Evolutionary conservation across 192 early-diverging fungal species (phyloP), one percentile per base, ranked within the genome.

Genomic region (Coemansia sp.): DNA sequence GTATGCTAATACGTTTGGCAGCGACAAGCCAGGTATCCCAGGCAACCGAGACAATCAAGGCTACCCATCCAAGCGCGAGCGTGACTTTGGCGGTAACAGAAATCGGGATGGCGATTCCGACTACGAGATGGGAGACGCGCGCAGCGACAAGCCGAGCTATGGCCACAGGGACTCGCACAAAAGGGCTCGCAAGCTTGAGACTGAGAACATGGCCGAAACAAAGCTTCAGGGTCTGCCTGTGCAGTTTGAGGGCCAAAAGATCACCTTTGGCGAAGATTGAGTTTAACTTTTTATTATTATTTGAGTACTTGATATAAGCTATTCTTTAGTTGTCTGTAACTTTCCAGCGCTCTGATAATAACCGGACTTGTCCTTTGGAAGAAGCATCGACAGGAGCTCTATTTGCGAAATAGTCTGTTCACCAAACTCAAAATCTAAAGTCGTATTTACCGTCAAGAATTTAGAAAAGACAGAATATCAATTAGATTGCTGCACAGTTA

Each of bases 191-290:
- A 70, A 67, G 64, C 66, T 81, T n/a, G 57, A 69, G 16, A 73
- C 75, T 0, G 71, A 76, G 5, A 82, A 73, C 31, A 82, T 82
- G 75, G 78, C 78, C 0, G 80, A 82, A 60, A 76, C 80, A 28
- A 82, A 82, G 59, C 58, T 76, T 5, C 70, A 77, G 51, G 80
- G 80, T 10, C 57, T 77, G 28, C 67, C 87, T 34, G 83, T 85
- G 56, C 79, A 84, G 69, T 90, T 88, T 65, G 85, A 89, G 57
- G 89, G 89, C 36, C 80, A 73, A 67, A 90, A 90, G 71, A 86
- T 88, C 59, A 86, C 85, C 2, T 90, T 90, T 82, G 86, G 78
- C 30, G 72, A 80, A 30, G 72, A 72, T 29, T 38, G 16, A 45
- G 3, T 45, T 38, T 38, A 38, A 38, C 4, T 38, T 38, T 7